These are phyloP conservation scores for Geoglossum glabrum DNA, from an alignment of 495 filamentous ascomycete genomes.

Conservation along the genomic window DNA sequence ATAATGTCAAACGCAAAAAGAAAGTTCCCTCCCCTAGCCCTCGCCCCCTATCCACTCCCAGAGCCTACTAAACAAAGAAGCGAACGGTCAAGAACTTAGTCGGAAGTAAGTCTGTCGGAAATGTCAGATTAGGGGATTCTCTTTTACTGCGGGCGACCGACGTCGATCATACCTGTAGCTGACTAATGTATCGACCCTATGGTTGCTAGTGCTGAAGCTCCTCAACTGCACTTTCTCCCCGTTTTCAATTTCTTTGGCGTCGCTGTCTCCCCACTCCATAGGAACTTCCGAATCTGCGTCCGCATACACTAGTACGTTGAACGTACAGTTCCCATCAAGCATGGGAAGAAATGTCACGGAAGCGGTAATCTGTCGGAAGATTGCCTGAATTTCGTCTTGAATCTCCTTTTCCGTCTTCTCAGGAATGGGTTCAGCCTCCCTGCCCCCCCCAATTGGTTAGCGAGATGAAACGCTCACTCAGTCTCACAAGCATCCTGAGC, in stretches of 20 bases:
- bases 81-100: neutral
- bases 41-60: neutral
- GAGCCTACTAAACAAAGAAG: neutral
- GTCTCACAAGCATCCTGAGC: constrained; percentile 1
- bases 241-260: constrained; percentile 91
- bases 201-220: constrained; percentile 86
- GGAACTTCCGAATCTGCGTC: constrained; percentile 93
- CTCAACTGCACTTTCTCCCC: constrained; percentile 89
- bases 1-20: neutral
- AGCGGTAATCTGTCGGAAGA: constrained; percentile 95
- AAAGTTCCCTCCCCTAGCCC: neutral
- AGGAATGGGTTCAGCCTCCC: constrained; percentile 18
- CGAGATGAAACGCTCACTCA: neutral
- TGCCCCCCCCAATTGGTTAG: constrained; percentile 4
- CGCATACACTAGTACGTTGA: constrained; percentile 95
- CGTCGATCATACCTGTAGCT: constrained; percentile 45
- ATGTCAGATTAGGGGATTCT: neutral
- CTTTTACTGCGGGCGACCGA: neutral
- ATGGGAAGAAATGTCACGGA: constrained; percentile 93
- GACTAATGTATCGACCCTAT: constrained; percentile 83
- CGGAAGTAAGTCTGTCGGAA: neutral
- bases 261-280: constrained; percentile 95
- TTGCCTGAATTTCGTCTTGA: constrained; percentile 80
- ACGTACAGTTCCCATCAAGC: constrained; percentile 82
- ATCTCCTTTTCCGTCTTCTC: constrained; percentile 88